Base-by-base conservation (phyloP, 495 filamentous ascomycete genomes). In the Podospora anserina region DNA sequence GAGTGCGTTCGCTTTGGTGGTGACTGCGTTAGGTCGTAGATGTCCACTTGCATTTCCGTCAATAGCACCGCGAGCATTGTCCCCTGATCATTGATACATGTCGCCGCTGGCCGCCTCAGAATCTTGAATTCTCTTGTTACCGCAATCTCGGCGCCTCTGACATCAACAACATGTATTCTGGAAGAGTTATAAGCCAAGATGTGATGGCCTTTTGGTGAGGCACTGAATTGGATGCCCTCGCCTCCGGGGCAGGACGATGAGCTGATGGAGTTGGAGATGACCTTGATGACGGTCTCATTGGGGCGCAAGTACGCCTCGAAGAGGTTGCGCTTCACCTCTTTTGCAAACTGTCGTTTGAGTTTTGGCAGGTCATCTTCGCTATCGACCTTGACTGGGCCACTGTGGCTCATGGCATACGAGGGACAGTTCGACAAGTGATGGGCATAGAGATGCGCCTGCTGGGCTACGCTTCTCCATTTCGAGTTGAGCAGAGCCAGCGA, bases 151-250 rank as follows among this genome's bases (percentile, higher is more conserved):
- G 83, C 77, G 3, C 80, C 80, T 13, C 85, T 80, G 2, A 91
- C 82, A 74, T 93, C 87, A 49, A 95, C 73, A n/a, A 94, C 87
- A 68, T 92, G 87, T 72, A 96, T 93, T 65, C 92, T 83, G 20
- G 92, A 94, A n/a, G 92, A 94, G 75, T 90, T 93, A 70, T 92
- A 89, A 56, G 91, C 92, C 9, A 96, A 82, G 15, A 94, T 77
- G 76, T 88, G 86, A 65, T 88, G 87, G 13, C 91, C 91, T 69
- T 85, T 88, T 7, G 90, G 87, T 18, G 92, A 94, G 66, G 92
- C 88, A 66, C 86, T 85, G 72, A 95, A 96, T 63, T 92, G 90
- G 78, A 96, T 91, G 58, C 91, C 91, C 77, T 96, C 92, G 23
- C 92, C 92, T 5, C 91, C 90, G 0, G 92, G 92, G 66, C 90